These are phyloP conservation scores for Dactylellina drechsleri DNA, from an alignment of 2,329 filamentous ascomycete species.

Conservation along the genomic window DNA sequence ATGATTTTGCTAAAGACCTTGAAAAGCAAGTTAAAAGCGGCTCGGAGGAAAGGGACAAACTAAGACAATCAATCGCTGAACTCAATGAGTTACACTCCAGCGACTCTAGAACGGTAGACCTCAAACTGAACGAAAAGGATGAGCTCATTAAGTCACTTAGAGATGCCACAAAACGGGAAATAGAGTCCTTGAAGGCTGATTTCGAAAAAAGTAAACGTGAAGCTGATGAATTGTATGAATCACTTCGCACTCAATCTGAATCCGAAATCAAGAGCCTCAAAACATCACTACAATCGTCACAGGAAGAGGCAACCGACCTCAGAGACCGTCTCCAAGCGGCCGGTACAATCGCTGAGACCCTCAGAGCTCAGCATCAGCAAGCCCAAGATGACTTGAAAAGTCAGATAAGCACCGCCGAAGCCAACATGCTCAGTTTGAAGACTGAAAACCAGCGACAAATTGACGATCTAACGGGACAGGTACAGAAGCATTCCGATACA, in stretches of 20 bases:
- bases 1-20: conserved; percentile 34
- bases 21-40: conserved; percentile 33
- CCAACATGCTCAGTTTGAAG: conserved; percentile 31
- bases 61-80: conserved; percentile 33
- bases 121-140: conserved; percentile 33
- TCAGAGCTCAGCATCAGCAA: conserved; percentile 36
- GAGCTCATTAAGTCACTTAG: conserved; percentile 41
- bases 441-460: conserved; percentile 41
- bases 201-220: conserved; percentile 41
- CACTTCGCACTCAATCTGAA: conserved; percentile 21
- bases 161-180: conserved; percentile 39
- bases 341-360: conserved; percentile 28
- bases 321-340: conserved; percentile 35
- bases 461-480: conserved; percentile 38
- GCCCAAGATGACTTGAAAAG: conserved; percentile 45
- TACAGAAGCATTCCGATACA: conserved; percentile 31
- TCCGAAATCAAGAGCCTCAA: conserved; percentile 35
- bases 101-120: conserved; percentile 20
- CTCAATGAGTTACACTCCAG: conserved; percentile 36
- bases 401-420: conserved; percentile 43
- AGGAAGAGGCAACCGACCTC: conserved; percentile 25
- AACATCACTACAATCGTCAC: conserved; percentile 15
- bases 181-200: conserved; percentile 39
- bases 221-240: conserved; percentile 29
- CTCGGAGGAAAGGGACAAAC: conserved; percentile 38